These are phyloP conservation scores for Phialophora tarda DNA, from an alignment of 2,329 filamentous ascomycete species.

Conservation along the genomic window DNA sequence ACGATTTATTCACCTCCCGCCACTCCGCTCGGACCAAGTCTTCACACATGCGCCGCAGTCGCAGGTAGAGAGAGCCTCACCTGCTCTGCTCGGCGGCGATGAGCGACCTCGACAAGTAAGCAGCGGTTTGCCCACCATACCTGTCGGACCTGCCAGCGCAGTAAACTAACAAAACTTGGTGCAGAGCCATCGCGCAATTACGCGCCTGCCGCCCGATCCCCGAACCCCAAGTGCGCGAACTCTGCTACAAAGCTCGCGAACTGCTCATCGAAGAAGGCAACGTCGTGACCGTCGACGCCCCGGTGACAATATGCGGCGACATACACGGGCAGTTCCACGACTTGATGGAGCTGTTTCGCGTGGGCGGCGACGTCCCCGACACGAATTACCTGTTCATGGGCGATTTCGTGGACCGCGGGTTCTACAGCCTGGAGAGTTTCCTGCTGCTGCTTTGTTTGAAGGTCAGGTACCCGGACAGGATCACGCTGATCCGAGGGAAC, in stretches of 20 bases:
- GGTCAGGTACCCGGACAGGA: constrained; percentile 95
- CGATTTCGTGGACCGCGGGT: constrained; percentile 96
- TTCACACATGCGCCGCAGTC: constrained; percentile 26
- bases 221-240: constrained; percentile 90
- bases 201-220: constrained; percentile 96
- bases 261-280: constrained; percentile 97
- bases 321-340: constrained; percentile 98
- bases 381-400: constrained; percentile 99
- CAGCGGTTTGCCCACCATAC: constrained; percentile 37
- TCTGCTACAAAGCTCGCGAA: constrained; percentile 96
- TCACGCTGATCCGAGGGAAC: constrained; percentile 93
- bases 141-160: background rate
- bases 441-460: constrained; percentile 94
- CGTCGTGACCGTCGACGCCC: constrained; percentile 91
- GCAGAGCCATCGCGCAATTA: constrained; percentile 89
- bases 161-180: background rate
- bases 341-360: constrained; percentile 93
- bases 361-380: constrained; percentile 90
- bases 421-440: constrained; percentile 97
- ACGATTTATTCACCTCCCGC: background rate
- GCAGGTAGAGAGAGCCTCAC: constrained; percentile 19
- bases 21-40: constrained; percentile 11
- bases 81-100: constrained; percentile 57
- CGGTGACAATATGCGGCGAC: constrained; percentile 96
- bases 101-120: constrained; percentile 92